These are phyloP conservation scores for Fagopyrum esculentum DNA, from an alignment of 148 eudicot species.

Conservation along the genomic window DNA sequence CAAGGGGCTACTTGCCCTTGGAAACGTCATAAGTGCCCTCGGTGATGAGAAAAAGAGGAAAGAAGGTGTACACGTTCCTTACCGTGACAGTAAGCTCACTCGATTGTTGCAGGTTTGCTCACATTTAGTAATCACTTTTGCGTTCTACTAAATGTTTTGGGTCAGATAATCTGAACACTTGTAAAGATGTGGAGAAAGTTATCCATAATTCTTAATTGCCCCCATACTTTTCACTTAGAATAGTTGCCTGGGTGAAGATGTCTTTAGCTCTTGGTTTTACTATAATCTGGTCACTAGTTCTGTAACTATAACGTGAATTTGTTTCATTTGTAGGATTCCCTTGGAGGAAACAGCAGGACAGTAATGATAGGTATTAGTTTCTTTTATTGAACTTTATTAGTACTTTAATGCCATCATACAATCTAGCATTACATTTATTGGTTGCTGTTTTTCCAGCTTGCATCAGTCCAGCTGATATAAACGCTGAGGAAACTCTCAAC, in stretches of 20 bases:
- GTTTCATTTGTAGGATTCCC: slow-evolving; percentile 67
- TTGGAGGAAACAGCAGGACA: slow-evolving; percentile 99
- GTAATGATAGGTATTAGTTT: slow-evolving; percentile 78
- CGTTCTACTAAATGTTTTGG: neutral
- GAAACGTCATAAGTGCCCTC: slow-evolving; percentile 95
- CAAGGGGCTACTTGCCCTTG: slow-evolving; percentile 98
- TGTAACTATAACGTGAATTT: neutral
- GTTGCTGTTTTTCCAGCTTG: slow-evolving; percentile 57
- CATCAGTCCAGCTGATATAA: slow-evolving; percentile 98
- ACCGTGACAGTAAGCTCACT: slow-evolving; percentile 98
- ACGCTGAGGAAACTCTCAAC: slow-evolving; percentile 99
- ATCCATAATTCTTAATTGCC: neutral
- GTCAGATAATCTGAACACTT: neutral
- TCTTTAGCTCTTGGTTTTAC: neutral
- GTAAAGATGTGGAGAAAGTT: neutral
- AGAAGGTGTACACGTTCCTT: slow-evolving; percentile 93
- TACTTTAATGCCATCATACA: neutral
- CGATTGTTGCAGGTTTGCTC: slow-evolving; percentile 82
- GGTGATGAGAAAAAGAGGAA: slow-evolving; percentile 98
- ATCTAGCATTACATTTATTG: neutral
- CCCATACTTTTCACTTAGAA: neutral
- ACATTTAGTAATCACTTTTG: neutral
- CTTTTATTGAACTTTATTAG: neutral
- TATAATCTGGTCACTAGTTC: neutral
- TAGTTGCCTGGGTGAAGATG: neutral